Conservation (phyloP, 495 filamentous ascomycete species). For the Geoglossum glabrum region DNA sequence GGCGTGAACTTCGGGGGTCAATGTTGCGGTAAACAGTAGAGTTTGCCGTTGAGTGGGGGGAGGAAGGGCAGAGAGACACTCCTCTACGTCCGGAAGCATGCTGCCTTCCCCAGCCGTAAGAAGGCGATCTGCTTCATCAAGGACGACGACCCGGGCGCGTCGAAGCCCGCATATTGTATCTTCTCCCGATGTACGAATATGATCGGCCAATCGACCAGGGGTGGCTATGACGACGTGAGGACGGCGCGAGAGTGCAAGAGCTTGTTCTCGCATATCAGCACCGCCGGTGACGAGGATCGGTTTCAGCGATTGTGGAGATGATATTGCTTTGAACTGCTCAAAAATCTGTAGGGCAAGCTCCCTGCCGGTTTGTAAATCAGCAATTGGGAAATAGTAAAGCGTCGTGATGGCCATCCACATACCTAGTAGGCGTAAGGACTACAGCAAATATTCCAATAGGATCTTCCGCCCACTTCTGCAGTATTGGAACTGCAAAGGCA, state of each 20-base stretch:
- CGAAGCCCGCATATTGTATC: conserved; percentile 70
- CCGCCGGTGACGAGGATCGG: conserved; percentile 75
- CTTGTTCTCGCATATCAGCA: conserved; percentile 79
- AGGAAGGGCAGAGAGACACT: conserved; percentile 62
- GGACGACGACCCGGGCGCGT: conserved; percentile 63
- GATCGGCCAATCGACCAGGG: conserved; percentile 82
- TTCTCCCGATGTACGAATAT: conserved; percentile 71
- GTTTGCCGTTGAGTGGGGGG: conserved; percentile 57
- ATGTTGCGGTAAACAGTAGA: conserved; percentile 87
- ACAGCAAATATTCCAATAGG: conserved; percentile 79
- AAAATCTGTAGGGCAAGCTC: conserved; percentile 91
- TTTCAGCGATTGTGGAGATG: conserved; percentile 66
- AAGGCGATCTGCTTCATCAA: conserved; percentile 91
- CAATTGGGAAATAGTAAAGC: background rate
- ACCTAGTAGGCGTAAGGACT: conserved; percentile 76
- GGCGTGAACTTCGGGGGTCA: conserved; percentile 79
- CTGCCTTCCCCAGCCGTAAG: conserved; percentile 54
- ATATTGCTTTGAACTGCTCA: conserved; percentile 87
- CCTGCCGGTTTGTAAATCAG: conserved; percentile 18
- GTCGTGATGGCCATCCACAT: conserved; percentile 6
- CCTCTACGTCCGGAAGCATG: conserved; percentile 86
- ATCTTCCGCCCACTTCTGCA: conserved; percentile 85
- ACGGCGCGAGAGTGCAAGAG: conserved; percentile 53
- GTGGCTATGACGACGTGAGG: conserved; percentile 92
- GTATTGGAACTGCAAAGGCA: conserved; percentile 80